phyloP scores from a whole-genome alignment of 768 basidiomycete genomes.

The Pisolithus tinctorius region DNA sequence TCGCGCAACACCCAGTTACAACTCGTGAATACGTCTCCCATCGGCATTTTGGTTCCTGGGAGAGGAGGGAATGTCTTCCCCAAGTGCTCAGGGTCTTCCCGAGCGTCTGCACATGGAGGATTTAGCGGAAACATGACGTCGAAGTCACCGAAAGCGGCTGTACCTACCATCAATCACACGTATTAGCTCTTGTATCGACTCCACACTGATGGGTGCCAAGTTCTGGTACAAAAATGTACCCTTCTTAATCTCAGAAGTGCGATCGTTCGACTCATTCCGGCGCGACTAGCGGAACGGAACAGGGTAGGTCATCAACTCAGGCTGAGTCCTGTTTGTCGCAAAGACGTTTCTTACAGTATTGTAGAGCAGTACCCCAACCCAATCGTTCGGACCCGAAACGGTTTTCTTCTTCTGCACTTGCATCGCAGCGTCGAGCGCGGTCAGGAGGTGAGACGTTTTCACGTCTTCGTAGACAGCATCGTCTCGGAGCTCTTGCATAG shows the following conservation, averaged over 20 bases:
- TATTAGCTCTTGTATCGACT: conserved; percentile 73
- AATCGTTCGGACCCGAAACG: conserved; percentile 80
- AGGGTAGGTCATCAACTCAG: background rate
- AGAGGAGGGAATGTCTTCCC: conserved; percentile 59
- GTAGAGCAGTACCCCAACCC: conserved; percentile 85
- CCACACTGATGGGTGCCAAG: conserved; percentile 70
- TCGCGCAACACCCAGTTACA: conserved; percentile 88
- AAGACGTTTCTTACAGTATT: conserved; percentile 64
- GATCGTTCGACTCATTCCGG: conserved; percentile 28
- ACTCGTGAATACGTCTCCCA: conserved; percentile 87
- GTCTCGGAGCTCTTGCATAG: conserved; percentile 74
- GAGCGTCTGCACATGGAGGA: conserved; percentile 40
- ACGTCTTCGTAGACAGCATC: conserved; percentile 58
- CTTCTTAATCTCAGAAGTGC: conserved; percentile 56
- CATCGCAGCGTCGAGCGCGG: conserved; percentile 76
- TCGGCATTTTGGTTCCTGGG: conserved; percentile 52
- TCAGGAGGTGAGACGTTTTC: conserved; percentile 69
- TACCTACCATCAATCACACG: conserved; percentile 67
- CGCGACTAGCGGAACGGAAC: conserved; percentile 12
- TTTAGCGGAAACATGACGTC: background rate
- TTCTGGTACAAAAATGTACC: conserved; percentile 69
- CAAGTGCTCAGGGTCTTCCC: conserved; percentile 55
- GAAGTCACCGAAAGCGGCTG: background rate
- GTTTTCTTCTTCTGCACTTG: conserved; percentile 89
- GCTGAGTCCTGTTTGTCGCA: background rate